Base-by-base conservation (phyloP, 306 rosid species). In the Dryas octopetala region DNA sequence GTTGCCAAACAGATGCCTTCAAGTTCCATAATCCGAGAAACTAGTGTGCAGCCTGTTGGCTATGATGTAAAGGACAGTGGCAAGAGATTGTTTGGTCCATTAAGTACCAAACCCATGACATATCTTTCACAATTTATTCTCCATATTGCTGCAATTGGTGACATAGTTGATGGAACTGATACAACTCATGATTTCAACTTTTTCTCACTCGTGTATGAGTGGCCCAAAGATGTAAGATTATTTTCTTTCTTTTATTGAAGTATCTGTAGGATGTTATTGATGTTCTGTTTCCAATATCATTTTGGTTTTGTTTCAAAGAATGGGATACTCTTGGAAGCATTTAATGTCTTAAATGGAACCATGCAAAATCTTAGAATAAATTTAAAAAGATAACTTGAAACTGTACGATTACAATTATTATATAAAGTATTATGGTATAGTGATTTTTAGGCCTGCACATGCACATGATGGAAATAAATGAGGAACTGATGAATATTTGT, bases 121-220 rank as follows among this genome's bases (percentile, higher is more conserved):
- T 94, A 88, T 80, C 88, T 94, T 60, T 94, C 98, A 17, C 97
- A 90, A 72, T 94, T 94, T 82, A 89, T 91, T 79, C 97, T 94
- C 75, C 96, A 94, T 76, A 88, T 94, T 80, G 98, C 98, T 72
- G 95, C 97, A 79, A 89, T 94, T 76, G 98, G 98, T 63, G 97
- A 94, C 78, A 91, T 94, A 77, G 98, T 94, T 83, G 98, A 91
- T 23, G 98, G 98, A 51, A 91, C 95, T 70, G 98, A 94, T 86
- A 91, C 97, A 74, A 94, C 98, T 81, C 97, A 94, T 62, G 98
- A 91, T 85, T 94, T 94, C 86, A 94, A 94, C 87, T 94, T 91
- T 68, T 94, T 94, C 88, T 90, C 98, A 3, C 87, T 91, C 4
- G 74, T 94, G 76, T 94, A 91, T 73, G 98, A 94, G 81, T 94